phyloP scores from a whole-genome alignment of 108 stramenopile species.

The Cyclotella baltica region DNA sequence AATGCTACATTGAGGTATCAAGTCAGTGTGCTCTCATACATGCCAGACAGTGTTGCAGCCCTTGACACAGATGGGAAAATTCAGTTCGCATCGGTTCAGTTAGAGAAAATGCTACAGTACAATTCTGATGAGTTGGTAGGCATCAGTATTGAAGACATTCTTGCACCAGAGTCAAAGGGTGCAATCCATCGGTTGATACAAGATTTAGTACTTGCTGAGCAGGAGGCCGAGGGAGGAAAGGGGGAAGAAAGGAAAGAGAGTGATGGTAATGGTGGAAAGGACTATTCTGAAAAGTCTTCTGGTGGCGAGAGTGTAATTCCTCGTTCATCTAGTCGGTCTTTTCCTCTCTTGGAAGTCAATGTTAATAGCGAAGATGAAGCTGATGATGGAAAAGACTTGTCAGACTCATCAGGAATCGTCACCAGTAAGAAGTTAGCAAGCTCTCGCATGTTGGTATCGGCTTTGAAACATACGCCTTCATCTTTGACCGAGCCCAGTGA shows the following conservation, averaged over 20 bases:
- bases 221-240: neutral
- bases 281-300: neutral
- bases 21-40: neutral
- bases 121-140: neutral
- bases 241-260: neutral
- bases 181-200: neutral
- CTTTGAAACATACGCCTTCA: no score
- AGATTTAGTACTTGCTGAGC: neutral
- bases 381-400: neutral
- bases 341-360: neutral
- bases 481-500: no score
- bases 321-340: neutral
- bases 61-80: neutral
- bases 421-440: neutral
- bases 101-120: neutral
- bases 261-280: neutral
- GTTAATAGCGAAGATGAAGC: neutral
- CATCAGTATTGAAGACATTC: neutral
- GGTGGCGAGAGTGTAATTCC: neutral
- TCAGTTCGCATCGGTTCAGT: neutral
- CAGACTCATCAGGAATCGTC: neutral
- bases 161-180: neutral
- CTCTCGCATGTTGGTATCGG: no score
- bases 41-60: neutral
- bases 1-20: neutral